Percentiles rank a stretch among this genome's conserved stretches.
These are phyloP conservation scores for Polytrichum commune DNA, from an alignment of 225 moss, liverwort and hornwort genomes.

Conservation along the genomic window DNA sequence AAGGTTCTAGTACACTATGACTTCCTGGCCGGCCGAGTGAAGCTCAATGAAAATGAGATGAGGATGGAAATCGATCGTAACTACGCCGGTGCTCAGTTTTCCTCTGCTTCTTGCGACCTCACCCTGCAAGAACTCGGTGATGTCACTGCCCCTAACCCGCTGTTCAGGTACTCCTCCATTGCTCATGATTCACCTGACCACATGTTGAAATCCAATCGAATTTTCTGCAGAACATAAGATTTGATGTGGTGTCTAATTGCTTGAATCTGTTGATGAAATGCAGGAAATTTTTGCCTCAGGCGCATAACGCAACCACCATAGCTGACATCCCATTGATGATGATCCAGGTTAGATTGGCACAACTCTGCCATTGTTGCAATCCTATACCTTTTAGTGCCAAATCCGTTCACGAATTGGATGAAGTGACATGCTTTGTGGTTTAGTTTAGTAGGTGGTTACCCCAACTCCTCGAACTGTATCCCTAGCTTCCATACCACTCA, in stretches of 20 bases:
- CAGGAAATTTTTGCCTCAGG: constrained; percentile 67
- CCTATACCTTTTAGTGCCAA: background rate
- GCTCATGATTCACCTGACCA: background rate
- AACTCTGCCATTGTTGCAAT: background rate
- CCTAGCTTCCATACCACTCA: no score
- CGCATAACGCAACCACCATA: constrained; percentile 46
- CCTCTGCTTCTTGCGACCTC: constrained; percentile 50
- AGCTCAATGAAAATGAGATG: constrained; percentile 38
- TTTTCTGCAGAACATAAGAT: background rate
- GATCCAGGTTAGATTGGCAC: constrained; percentile 55
- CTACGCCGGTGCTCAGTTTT: constrained; percentile 62
- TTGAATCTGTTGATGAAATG: background rate
- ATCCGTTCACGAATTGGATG: no score
- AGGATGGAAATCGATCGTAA: constrained; percentile 81
- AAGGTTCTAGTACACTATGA: constrained; percentile 43
- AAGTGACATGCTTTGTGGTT: no score
- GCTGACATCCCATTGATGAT: constrained; percentile 64
- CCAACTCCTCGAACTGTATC: no score
- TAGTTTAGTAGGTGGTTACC: no score
- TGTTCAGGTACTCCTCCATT: constrained; percentile 32
- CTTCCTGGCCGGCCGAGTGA: constrained; percentile 53
- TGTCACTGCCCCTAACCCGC: constrained; percentile 58
- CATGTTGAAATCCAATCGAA: no score
- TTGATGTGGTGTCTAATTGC: background rate
- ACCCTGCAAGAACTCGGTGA: constrained; percentile 75